These are phyloP conservation scores for Clathrus columnatus DNA, from an alignment of 768 basidiomycete genomes.

Conservation along the genomic window DNA sequence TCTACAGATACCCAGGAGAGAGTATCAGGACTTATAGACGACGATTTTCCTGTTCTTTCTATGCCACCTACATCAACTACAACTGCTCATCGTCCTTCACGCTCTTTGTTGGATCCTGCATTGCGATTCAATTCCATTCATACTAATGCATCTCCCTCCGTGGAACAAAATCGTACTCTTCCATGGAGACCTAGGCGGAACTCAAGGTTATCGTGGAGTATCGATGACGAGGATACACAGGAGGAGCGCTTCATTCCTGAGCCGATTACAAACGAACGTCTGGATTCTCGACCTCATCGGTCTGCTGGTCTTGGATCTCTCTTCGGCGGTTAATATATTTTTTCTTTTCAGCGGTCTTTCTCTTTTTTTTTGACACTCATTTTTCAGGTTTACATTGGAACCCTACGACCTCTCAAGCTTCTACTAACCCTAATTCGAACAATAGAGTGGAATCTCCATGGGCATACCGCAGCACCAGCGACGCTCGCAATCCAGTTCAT, in stretches of 20 bases:
- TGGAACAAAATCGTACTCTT: not conserved
- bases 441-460: not conserved
- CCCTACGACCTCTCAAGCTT: not conserved
- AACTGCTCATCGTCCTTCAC: not conserved
- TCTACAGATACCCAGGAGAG: not conserved
- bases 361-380: not conserved
- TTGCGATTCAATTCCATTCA: constrained; percentile 1
- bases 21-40: not conserved
- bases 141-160: not conserved
- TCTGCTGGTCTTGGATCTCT: not conserved
- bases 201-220: not conserved
- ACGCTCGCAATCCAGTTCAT: not conserved
- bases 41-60: not conserved
- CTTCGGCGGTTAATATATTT: not conserved
- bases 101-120: constrained; percentile 7
- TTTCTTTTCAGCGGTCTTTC: not conserved
- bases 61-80: not conserved
- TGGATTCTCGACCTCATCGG: not conserved
- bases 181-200: not conserved
- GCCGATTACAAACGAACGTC: not conserved
- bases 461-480: not conserved
- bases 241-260: not conserved
- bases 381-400: not conserved
- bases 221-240: not conserved
- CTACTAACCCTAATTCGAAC: not conserved